Base-by-base conservation (phyloP, 2,329 filamentous ascomycete genomes). In the Hypoxylon sp. region DNA sequence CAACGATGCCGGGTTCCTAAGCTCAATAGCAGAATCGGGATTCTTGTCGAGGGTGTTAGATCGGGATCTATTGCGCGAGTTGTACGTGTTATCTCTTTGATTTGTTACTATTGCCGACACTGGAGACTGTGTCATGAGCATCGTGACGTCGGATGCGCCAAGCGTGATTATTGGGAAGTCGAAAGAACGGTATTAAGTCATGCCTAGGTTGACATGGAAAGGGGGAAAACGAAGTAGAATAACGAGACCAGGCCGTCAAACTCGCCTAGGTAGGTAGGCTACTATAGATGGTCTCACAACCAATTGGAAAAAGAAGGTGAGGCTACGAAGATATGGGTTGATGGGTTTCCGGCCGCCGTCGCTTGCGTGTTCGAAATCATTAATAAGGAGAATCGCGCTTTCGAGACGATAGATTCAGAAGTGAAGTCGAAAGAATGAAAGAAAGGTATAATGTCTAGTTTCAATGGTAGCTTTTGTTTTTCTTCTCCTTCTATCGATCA, bases 61-160 rank as follows among this genome's bases (percentile, higher is more conserved):
- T 54, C 74, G 76, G 29, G 75, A 75, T 68, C 76, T 75, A 70
- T 73, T 76, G 69, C 77, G 78, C 66, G 77, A 73, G 74, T 76
- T 79, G 74, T 80, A 78, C 26, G 76, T 75, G 69, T 77, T 79
- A 53, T 74, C 79, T 73, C 80, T 80, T 68, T 83, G 82, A 78
- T 78, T 78, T 76, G 83, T 82, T 78, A 77, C 77, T 76, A 82
- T 76, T 82, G 82, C 81, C 79, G 81, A 79, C 75, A 81, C 80
- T 77, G 81, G 79, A 68, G 80, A 79, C 80, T 83, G 81, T 77
- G 84, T 85, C 84, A 86, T 86, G 75, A 86, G 84, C 85, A 87
- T 87, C 76, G 81, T 85, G 81, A 81, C 75, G 70, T 77, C 71
- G 71, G 66, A 72, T 72, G 70, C 70, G 74, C 70, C 64, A 64